Evolutionary conservation across 1,284 basidiomycete genomes (phyloP), one percentile per base, ranked within the genome.

Genomic region (Mrakiaceae sp.): DNA sequence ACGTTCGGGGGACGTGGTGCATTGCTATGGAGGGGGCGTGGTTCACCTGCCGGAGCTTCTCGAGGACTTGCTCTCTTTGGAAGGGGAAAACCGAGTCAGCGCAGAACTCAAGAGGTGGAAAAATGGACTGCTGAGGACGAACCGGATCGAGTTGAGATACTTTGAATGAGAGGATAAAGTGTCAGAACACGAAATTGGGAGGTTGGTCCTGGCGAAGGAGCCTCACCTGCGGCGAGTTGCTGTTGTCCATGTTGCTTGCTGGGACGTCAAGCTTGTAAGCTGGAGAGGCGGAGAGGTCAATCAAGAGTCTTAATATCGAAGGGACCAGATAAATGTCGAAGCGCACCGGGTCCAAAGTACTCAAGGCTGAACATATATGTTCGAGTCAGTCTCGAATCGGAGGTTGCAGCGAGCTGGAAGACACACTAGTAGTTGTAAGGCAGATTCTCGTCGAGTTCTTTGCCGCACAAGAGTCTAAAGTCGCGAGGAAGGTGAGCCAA

Each of bases 211-310:
- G 27, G 27, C 27, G 27, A 27, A 27, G 27, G 27, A 27, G 27
- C 27, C 27, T 27, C 27, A 27, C 27, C 27, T 27, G 27, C 27
- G 27, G 84, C 64, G 87, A 77, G 74, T 98, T 98, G 72, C 90
- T 78, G 74, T 98, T 92, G 68, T 96, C 93, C 86, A 96, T 91
- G 73, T 97, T 97, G 69, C 88, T 98, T 66, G 82, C 82, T 8
- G 86, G 82, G 3, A 98, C 94, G 72, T 97, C 92, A 44, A 98
- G 81, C 70, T 94, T 83, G 78, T 95, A 98, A 65, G 27, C 27
- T 27, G 27, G 27, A 27, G 27, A 27, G 27, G 27, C 27, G 27
- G 27, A 27, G 27, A 27, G 2, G 27, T 27, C 27, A 27, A 2
- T 27, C 27, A 27, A 27, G 1, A 27, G 27, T 27, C 27, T 27